These are phyloP conservation scores for Monosporascus sp. DNA, from an alignment of 2,329 filamentous ascomycete species.

Conservation along the genomic window DNA sequence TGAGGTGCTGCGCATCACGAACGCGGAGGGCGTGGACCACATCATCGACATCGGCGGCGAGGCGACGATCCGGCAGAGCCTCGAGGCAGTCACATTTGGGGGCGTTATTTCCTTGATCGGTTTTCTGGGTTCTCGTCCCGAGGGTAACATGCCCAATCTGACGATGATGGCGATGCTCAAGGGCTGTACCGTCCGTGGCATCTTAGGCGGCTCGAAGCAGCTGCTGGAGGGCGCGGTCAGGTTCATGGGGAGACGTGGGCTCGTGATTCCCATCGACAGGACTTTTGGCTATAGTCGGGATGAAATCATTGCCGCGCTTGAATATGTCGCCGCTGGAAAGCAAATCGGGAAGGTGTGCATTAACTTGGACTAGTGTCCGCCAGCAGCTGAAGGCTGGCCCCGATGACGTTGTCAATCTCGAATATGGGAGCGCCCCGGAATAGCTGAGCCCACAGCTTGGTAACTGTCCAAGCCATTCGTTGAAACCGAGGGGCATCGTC, in stretches of 20 bases:
- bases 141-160: conserved; percentile 28
- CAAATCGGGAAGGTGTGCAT: conserved; percentile 34
- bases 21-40: conserved; percentile 37
- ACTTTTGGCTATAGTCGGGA: conserved; percentile 26
- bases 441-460: conserved; percentile 25
- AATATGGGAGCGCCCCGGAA: conserved; percentile 24
- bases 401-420: conserved; percentile 21
- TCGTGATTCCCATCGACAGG: conserved; percentile 28
- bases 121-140: conserved; percentile 10
- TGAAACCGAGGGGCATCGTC: conserved; percentile 12
- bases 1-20: conserved; percentile 38
- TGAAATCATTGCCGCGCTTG: conserved; percentile 16
- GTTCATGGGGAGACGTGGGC: conserved; percentile 21
- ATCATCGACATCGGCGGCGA: conserved; percentile 35
- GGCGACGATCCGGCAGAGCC: conserved; percentile 37
- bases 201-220: conserved; percentile 29
- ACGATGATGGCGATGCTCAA: conserved; percentile 23
- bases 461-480: conserved; percentile 14
- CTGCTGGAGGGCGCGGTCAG: conserved; percentile 28
- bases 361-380: conserved; percentile 14
- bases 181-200: conserved; percentile 28
- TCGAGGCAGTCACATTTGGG: conserved; percentile 37
- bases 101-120: conserved; percentile 36
- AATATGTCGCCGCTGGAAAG: conserved; percentile 13
- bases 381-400: conserved; percentile 9